Evolutionary conservation across 352 stramenopile species (phyloP).

Genomic region (Thraustotheca clavata): DNA sequence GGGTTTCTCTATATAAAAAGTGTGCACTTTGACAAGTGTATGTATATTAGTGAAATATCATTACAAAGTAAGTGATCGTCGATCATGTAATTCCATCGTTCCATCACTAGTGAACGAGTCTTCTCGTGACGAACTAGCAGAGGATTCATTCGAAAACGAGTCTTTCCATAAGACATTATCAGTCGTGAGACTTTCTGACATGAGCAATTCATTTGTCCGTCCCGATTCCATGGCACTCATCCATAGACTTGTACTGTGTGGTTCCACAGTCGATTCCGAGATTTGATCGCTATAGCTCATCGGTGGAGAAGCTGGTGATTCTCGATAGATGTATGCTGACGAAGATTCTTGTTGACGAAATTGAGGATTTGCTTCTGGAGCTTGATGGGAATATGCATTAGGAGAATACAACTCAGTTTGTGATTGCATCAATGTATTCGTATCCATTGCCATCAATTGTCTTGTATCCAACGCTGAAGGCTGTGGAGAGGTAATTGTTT

Average conservation of each 20-base stretch:
- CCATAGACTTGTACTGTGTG: not conserved
- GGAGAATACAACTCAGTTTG: not conserved
- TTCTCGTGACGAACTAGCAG: not conserved
- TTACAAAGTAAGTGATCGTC: not conserved
- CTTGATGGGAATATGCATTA: not conserved
- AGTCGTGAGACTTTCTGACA: not conserved
- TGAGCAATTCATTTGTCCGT: not conserved
- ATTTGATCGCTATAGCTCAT: slow-evolving; percentile 3
- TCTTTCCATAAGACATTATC: slow-evolving; percentile 6
- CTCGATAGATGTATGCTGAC: not conserved
- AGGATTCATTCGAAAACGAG: slow-evolving; percentile 1
- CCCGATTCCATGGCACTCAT: slow-evolving; percentile 1
- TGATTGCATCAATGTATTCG: not conserved
- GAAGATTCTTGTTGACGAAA: not conserved
- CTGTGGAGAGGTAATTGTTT: not conserved
- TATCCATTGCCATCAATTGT: not conserved
- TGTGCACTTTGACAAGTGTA: too few species aligned
- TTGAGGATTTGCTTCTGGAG: not conserved
- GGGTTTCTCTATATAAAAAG: too few species aligned
- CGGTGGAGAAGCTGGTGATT: not conserved
- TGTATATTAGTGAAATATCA: too few species aligned
- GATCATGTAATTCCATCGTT: not conserved
- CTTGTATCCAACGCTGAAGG: not conserved
- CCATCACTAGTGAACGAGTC: not conserved
- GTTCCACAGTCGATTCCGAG: not conserved